These are phyloP conservation scores for Beauveria pseudobassiana DNA, from an alignment of 2,329 filamentous ascomycete species.

Conservation along the genomic window DNA sequence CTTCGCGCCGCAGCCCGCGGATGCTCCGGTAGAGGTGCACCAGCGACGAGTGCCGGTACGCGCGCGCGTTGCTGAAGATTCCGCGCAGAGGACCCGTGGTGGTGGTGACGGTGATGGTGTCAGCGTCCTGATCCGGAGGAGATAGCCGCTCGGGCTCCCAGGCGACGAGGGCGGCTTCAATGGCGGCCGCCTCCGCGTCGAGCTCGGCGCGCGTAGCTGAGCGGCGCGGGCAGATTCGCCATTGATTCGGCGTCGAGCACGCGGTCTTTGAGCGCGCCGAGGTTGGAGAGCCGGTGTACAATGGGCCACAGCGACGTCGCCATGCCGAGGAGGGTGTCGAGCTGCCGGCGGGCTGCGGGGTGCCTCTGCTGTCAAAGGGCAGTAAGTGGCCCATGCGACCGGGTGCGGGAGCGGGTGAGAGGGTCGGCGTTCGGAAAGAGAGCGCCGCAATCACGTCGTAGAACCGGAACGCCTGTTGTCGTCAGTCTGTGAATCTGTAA, in stretches of 20 bases:
- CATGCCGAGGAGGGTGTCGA: conserved; percentile 54
- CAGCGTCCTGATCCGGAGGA: neutral
- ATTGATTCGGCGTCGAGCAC: conserved; percentile 34
- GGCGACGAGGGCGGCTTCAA: conserved; percentile 45
- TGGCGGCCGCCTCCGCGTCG: conserved; percentile 43
- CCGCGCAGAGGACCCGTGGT: conserved; percentile 37
- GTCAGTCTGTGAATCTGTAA: neutral
- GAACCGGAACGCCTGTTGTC: conserved; percentile 50
- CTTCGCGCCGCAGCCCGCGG: conserved; percentile 37
- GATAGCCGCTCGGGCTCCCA: conserved; percentile 47
- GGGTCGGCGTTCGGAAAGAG: conserved; percentile 51
- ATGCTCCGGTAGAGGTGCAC: conserved; percentile 52
- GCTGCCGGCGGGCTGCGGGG: conserved; percentile 40
- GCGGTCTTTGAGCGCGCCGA: conserved; percentile 45
- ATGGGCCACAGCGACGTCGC: conserved; percentile 57
- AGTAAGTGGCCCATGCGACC: conserved; percentile 40
- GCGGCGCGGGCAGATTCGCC: conserved; percentile 31
- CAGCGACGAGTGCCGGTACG: conserved; percentile 51
- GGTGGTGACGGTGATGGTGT: neutral
- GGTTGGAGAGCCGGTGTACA: conserved; percentile 51
- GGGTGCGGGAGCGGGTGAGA: conserved; percentile 42
- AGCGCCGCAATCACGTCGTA: conserved; percentile 59
- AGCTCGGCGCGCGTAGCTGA: conserved; percentile 41
- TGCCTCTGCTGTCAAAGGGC: conserved; percentile 35
- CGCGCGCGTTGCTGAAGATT: conserved; percentile 51